These are phyloP conservation scores for Amoeboradix gromovi DNA, from an alignment of 371 early-diverging fungal species.

Conservation along the genomic window DNA sequence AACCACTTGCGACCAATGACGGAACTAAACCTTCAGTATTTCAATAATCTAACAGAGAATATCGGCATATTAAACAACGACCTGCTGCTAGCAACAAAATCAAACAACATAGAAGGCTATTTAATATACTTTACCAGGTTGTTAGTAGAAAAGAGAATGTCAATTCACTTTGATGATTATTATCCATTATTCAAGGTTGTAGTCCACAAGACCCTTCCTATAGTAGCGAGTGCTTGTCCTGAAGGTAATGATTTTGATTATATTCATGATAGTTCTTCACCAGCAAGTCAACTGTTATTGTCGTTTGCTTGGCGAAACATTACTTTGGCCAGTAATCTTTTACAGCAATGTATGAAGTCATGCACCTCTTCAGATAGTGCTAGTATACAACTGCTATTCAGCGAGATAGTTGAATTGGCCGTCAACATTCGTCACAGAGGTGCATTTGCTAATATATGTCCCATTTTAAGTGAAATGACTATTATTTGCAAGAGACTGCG, in stretches of 20 bases:
- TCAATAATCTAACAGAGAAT: neutral
- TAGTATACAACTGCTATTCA: neutral
- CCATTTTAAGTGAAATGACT: neutral
- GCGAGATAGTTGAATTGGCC: neutral
- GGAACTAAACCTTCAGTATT: neutral
- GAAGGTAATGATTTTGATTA: neutral
- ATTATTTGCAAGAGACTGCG: neutral
- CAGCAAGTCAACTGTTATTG: neutral
- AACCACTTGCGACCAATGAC: neutral
- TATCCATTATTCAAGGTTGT: neutral
- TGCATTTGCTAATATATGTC: neutral
- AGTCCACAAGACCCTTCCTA: neutral
- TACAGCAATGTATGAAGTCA: neutral
- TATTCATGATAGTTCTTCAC: neutral
- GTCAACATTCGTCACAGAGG: neutral
- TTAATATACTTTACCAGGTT: neutral
- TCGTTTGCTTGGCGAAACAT: neutral
- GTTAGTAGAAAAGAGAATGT: neutral
- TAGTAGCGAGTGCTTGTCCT: neutral
- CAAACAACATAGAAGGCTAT: neutral
- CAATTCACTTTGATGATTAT: neutral
- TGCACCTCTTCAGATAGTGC: too few species aligned
- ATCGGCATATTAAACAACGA: neutral
- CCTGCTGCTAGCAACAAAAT: neutral
- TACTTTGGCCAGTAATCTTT: neutral